Evolutionary conservation across 1,139 yeast species (phyloP), one percentile per base, ranked within the genome.

Genomic region (Taphrina betulina): DNA sequence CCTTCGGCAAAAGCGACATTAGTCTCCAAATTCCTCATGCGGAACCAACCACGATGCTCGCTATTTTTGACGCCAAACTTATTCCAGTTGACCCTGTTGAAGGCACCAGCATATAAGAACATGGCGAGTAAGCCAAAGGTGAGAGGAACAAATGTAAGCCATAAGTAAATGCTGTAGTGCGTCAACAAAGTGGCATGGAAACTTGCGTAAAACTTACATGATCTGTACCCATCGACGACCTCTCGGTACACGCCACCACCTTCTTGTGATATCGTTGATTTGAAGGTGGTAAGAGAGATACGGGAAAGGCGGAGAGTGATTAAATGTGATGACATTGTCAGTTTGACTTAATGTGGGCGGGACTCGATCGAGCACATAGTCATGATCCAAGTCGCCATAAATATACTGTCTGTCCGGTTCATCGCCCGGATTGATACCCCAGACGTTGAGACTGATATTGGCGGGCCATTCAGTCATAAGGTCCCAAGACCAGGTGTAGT

Each of bases 371-470:
- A 55, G 53, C 5, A 50, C 52, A 14, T 33, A 31, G 33, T 55
- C 58, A 12, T 29, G 31, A 34, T 55, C 58, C 8, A 50, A 23
- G 23, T 56, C 58, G 14, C 58, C 58, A 20, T 56, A 56, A 14
- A 56, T 37, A 33, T 40, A 53, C 19, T 43, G 52, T 24, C 28
- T 34, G 38, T 56, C 58, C 1, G 58, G 57, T 24, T 38, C 41
- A n/a, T 37, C 57, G 26, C 53, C 58, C 16, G 53, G 53, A 29
- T 56, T 52, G 38, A 56, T 31, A 8, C 57, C 57, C 58, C 58
- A 56, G 5, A 56, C 44, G 29, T 56, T 56, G 8, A 56, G 34
- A 5, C 31, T 20, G 12, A 52, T 12, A 16, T 52, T 42, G 19
- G 53, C 19, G 10, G 54, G 45, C 45, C 54, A 38, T 12, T 33